These are phyloP conservation scores for Vicia villosa DNA, from an alignment of 306 rosid genomes.

Conservation along the genomic window DNA sequence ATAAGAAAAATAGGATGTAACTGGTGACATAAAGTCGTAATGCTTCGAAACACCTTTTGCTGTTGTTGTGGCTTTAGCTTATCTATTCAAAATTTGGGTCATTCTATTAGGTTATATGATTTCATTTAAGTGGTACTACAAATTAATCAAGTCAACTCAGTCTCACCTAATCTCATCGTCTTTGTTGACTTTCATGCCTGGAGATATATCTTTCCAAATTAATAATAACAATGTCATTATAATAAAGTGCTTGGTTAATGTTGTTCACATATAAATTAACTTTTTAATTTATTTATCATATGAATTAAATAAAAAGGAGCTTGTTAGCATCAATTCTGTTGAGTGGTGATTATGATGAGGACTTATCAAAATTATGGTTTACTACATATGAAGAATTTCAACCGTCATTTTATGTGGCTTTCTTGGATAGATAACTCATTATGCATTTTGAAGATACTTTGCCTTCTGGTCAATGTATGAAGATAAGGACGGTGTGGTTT, in stretches of 20 bases:
- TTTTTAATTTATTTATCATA: too few species aligned
- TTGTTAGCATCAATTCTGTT: not conserved
- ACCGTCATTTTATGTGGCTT: not conserved
- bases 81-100: slow-evolving; percentile 10
- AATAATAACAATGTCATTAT: not conserved
- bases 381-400: not conserved
- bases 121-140: slow-evolving; percentile 22
- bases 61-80: not conserved
- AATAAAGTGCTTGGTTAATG: not conserved
- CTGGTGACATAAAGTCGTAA: slow-evolving; percentile 16
- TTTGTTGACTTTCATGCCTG: slow-evolving; percentile 34
- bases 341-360: not conserved
- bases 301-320: not conserved
- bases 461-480: not conserved
- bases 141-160: slow-evolving; percentile 12
- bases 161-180: slow-evolving; percentile 32
- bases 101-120: slow-evolving; percentile 16
- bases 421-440: not conserved
- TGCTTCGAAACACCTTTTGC: not conserved
- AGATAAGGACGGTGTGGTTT: not conserved
- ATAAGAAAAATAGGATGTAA: not conserved
- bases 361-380: not conserved
- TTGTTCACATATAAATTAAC: not conserved
- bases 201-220: not conserved
- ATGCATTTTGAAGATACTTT: not conserved